Percentiles rank a stretch among this genome's conserved stretches.
phyloP scores from a whole-genome alignment of 352 stramenopile species.

The Globisporangium megalacanthum region DNA sequence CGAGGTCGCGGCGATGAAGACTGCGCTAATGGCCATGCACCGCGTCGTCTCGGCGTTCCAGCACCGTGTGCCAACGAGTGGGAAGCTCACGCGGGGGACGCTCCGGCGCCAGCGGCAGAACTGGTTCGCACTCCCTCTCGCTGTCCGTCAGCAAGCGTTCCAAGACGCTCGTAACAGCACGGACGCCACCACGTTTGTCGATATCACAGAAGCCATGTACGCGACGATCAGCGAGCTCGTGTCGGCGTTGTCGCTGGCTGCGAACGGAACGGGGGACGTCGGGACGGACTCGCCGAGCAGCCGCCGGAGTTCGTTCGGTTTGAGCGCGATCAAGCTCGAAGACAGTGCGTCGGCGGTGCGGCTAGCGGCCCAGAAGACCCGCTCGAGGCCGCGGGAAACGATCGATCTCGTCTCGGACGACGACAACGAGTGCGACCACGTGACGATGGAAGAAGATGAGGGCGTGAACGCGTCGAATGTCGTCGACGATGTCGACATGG shows the following conservation, averaged over 20 bases:
- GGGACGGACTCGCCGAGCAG: neutral
- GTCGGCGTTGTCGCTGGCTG: neutral
- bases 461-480: neutral
- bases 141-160: conserved; percentile 1
- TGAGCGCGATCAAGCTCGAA: conserved; percentile 1
- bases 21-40: conserved; percentile 11
- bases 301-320: neutral
- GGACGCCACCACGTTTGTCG: conserved; percentile 3
- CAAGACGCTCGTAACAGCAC: neutral
- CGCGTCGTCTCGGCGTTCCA: conserved; percentile 5
- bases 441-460: neutral
- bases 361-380: neutral
- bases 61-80: neutral
- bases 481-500: conserved; percentile 2
- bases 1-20: conserved; percentile 11
- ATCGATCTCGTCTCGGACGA: conserved; percentile 12
- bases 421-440: neutral
- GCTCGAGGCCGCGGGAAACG: conserved; percentile 2
- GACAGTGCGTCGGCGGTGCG: neutral
- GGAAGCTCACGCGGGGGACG: conserved; percentile 10
- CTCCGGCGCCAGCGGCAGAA: conserved; percentile 10
- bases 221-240: conserved; percentile 4
- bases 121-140: conserved; percentile 6
- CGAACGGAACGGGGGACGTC: neutral
- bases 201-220: conserved; percentile 13